Conservation (phyloP, 306 rosid species). For the Ceratonia siliqua region DNA sequence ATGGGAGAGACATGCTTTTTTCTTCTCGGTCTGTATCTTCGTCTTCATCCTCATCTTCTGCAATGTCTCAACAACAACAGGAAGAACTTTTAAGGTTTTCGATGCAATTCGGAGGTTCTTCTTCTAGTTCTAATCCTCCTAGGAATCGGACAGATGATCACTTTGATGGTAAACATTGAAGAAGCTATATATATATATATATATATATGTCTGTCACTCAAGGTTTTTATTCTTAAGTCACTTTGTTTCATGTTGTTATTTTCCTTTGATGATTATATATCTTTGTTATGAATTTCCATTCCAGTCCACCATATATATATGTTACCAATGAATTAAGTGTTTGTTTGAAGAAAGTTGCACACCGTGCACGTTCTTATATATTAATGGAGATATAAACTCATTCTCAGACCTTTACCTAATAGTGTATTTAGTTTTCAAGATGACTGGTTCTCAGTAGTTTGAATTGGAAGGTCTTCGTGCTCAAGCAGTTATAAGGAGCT, state of each 20-base stretch:
- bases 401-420: too few species aligned
- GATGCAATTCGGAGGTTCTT: conserved; percentile 52
- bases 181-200: background rate
- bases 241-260: conserved; percentile 14
- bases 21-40: conserved; percentile 26
- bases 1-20: conserved; percentile 31
- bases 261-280: background rate
- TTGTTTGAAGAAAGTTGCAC: background rate
- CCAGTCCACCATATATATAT: background rate
- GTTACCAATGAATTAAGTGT: conserved; percentile 20
- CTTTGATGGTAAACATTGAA: conserved; percentile 33
- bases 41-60: conserved; percentile 31
- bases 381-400: background rate
- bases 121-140: conserved; percentile 40
- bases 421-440: too few species aligned
- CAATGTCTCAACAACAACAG: conserved; percentile 40
- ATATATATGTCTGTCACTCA: background rate
- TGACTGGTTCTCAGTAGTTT: too few species aligned
- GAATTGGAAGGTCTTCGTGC: too few species aligned
- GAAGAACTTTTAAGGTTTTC: conserved; percentile 38
- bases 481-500: too few species aligned
- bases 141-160: conserved; percentile 40
- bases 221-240: background rate
- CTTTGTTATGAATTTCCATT: background rate
- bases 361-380: background rate